phyloP scores from a whole-genome alignment of 805 yeast species.

The Metschnikowia colocasiae region DNA sequence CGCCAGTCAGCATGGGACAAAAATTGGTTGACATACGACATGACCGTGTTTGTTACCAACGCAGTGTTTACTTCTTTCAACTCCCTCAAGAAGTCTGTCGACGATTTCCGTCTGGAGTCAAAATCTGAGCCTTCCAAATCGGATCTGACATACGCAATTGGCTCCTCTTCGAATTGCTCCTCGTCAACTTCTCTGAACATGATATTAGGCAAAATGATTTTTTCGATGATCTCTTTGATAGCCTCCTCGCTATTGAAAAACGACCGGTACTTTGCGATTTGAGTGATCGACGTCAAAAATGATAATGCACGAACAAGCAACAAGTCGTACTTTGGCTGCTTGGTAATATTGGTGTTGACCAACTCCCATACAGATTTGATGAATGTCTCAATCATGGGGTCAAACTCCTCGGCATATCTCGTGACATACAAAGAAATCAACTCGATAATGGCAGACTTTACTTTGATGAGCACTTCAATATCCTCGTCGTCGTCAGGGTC shows the following conservation, averaged over 20 bases:
- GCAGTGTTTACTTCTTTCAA: conserved; percentile 75
- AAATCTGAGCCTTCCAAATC: conserved; percentile 94
- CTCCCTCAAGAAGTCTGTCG: conserved; percentile 89
- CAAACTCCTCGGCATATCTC: conserved; percentile 89
- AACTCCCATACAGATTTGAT: conserved; percentile 81
- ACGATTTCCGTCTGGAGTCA: conserved; percentile 86
- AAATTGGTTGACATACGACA: conserved; percentile 67
- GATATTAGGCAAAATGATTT: conserved; percentile 85
- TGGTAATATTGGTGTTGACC: conserved; percentile 53
- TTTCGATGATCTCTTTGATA: conserved; percentile 72
- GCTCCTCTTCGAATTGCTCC: conserved; percentile 95
- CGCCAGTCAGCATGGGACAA: conserved; percentile 66
- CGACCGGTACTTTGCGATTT: conserved; percentile 62
- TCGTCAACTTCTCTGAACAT: conserved; percentile 82
- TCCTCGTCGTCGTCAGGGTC: conserved; percentile 59
- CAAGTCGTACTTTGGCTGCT: conserved; percentile 77
- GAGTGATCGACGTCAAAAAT: conserved; percentile 78
- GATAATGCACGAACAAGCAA: conserved; percentile 76
- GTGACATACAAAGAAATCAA: conserved; percentile 81
- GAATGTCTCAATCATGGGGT: conserved; percentile 68
- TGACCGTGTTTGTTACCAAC: conserved; percentile 68
- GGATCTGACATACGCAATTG: conserved; percentile 85
- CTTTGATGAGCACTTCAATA: conserved; percentile 62
- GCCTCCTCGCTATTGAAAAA: conserved; percentile 47
- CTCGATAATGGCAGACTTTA: conserved; percentile 82